These are phyloP conservation scores for Aspergillus fischeri DNA, from an alignment of 2,329 filamentous ascomycete species.

Conservation along the genomic window DNA sequence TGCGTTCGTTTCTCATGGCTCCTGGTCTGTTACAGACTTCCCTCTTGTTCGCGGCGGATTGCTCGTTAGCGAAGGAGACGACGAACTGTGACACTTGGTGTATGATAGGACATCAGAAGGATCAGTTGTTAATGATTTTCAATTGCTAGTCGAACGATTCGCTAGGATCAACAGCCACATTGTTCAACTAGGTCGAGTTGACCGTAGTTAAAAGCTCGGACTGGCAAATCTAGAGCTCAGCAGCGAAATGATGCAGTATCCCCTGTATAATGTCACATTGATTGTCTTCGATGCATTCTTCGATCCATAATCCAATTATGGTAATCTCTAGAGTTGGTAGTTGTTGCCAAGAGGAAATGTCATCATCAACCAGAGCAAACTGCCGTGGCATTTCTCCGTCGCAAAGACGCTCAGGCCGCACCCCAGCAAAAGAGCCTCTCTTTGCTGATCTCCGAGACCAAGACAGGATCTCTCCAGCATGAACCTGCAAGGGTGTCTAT, in stretches of 20 bases:
- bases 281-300: background rate
- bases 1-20: background rate
- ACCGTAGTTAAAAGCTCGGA: background rate
- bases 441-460: background rate
- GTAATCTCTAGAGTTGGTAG: background rate
- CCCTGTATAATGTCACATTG: background rate
- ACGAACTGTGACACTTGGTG: background rate
- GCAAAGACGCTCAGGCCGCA: slow-evolving; percentile 16
- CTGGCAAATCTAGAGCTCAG: background rate
- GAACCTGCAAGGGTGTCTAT: slow-evolving; percentile 3
- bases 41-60: background rate
- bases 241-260: background rate
- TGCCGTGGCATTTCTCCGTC: slow-evolving; percentile 17
- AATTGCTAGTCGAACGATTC: background rate
- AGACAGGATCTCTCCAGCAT: background rate
- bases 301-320: background rate
- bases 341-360: slow-evolving; percentile 2
- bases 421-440: background rate
- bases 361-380: slow-evolving; percentile 1
- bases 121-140: background rate
- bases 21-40: background rate
- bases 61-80: background rate
- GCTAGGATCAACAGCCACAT: background rate
- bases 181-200: background rate
- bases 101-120: background rate